phyloP scores from a whole-genome alignment of 2,329 filamentous ascomycete genomes.

The Monosporascus sp. region DNA sequence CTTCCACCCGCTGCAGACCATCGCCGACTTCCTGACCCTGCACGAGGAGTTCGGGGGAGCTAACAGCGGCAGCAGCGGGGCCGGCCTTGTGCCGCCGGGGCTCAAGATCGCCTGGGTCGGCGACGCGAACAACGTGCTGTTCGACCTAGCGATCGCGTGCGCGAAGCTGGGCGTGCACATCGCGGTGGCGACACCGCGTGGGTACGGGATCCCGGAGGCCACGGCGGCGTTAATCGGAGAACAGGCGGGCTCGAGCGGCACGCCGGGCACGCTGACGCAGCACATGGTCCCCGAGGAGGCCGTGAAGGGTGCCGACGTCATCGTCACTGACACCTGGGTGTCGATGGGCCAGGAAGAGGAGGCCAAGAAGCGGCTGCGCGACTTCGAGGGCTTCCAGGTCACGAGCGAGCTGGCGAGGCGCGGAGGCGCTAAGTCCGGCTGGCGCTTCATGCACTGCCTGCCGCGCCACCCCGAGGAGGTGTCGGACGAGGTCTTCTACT shows the following conservation, averaged over 20 bases:
- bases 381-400: conserved; percentile 87
- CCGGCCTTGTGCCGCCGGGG: conserved; percentile 64
- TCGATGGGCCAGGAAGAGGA: conserved; percentile 97
- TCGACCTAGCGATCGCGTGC: conserved; percentile 83
- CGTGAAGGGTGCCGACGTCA: conserved; percentile 76
- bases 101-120: conserved; percentile 94
- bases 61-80: conserved; percentile 29
- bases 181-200: conserved; percentile 77
- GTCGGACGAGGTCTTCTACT: conserved; percentile 90
- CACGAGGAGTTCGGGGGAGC: conserved; percentile 63
- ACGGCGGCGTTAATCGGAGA: conserved; percentile 71
- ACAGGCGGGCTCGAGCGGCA: conserved; percentile 50
- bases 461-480: conserved; percentile 92
- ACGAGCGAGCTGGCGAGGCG: conserved; percentile 77
- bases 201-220: conserved; percentile 70
- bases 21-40: conserved; percentile 91
- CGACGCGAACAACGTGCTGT: conserved; percentile 95
- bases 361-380: conserved; percentile 66
- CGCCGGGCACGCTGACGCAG: conserved; percentile 63
- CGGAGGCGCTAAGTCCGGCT: conserved; percentile 79
- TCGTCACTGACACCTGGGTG: conserved; percentile 97
- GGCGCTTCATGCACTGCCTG: conserved; percentile 99
- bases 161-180: conserved; percentile 84
- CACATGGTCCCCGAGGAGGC: conserved; percentile 79
- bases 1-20: conserved; percentile 89